These are phyloP conservation scores for Tylopilus rubrobrunneus DNA, from an alignment of 768 basidiomycete genomes.

Conservation along the genomic window DNA sequence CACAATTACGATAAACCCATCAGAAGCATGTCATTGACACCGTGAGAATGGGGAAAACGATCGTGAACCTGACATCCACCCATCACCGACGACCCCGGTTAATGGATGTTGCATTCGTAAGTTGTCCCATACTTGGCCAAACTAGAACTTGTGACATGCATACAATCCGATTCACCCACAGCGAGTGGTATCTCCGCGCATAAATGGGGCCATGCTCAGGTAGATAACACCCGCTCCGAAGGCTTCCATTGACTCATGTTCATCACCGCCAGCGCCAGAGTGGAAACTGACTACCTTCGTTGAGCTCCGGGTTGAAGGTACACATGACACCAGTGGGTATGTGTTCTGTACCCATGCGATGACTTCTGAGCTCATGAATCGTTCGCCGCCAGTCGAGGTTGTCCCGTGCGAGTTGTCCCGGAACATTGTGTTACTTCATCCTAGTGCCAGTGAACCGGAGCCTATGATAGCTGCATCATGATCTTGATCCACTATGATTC, in stretches of 20 bases:
- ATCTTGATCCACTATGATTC: no score
- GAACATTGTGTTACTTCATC: no score
- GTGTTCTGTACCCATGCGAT: not conserved
- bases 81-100: constrained; percentile 38
- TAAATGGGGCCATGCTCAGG: not conserved
- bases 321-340: not conserved
- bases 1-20: not conserved
- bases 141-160: not conserved
- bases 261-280: not conserved
- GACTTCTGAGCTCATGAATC: no score
- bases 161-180: constrained; percentile 25
- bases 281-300: not conserved
- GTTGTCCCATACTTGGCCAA: not conserved
- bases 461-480: no score
- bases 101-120: constrained; percentile 46
- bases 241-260: not conserved
- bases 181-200: constrained; percentile 1
- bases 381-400: no score
- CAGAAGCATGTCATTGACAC: not conserved
- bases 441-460: not conserved
- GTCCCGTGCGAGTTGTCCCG: no score
- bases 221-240: not conserved
- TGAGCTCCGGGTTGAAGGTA: not conserved
- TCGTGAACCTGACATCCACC: not conserved
- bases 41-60: not conserved